Evolutionary conservation across 2,329 filamentous ascomycete species (phyloP).

Genomic region (Botrytis porri): DNA sequence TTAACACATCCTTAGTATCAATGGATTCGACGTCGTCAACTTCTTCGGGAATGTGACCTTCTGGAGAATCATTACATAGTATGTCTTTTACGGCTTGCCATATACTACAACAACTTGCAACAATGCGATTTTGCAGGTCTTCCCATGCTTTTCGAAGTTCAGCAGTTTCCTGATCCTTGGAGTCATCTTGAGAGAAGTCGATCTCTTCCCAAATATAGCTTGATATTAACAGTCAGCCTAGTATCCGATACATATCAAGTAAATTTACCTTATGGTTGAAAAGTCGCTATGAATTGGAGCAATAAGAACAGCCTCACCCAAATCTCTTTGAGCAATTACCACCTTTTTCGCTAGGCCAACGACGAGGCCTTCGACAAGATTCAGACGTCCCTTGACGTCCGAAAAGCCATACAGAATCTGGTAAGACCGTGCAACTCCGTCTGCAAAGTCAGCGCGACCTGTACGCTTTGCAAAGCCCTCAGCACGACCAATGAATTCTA

Average conservation of each 20-base stretch:
- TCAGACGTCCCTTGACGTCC: conserved; percentile 42
- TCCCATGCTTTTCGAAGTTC: conserved; percentile 22
- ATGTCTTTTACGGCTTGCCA: conserved; percentile 75
- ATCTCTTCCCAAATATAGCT: conserved; percentile 34
- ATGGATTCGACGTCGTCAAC: conserved; percentile 68
- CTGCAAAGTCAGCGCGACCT: conserved; percentile 85
- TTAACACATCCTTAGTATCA: conserved; percentile 84
- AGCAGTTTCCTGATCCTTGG: conserved; percentile 1
- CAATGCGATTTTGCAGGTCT: conserved; percentile 51
- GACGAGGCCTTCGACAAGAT: conserved; percentile 57
- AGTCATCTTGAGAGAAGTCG: conserved; percentile 19
- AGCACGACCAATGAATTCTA: conserved; percentile 50
- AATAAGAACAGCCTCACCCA: conserved; percentile 63
- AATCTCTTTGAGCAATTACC: conserved; percentile 57
- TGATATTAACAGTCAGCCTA: conserved; percentile 16
- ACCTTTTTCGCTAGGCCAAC: conserved; percentile 63
- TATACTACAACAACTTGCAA: conserved; percentile 61
- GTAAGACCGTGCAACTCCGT: conserved; percentile 78
- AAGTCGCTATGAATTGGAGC: conserved; percentile 69
- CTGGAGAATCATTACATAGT: conserved; percentile 90
- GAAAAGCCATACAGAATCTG: conserved; percentile 65
- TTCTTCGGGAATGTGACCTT: conserved; percentile 78
- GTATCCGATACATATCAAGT: background rate
- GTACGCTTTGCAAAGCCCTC: conserved; percentile 63
- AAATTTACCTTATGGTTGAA: conserved; percentile 57